Evolutionary conservation across 805 yeast species (phyloP).

Genomic region (Wickerhamomyces rabaulensis): DNA sequence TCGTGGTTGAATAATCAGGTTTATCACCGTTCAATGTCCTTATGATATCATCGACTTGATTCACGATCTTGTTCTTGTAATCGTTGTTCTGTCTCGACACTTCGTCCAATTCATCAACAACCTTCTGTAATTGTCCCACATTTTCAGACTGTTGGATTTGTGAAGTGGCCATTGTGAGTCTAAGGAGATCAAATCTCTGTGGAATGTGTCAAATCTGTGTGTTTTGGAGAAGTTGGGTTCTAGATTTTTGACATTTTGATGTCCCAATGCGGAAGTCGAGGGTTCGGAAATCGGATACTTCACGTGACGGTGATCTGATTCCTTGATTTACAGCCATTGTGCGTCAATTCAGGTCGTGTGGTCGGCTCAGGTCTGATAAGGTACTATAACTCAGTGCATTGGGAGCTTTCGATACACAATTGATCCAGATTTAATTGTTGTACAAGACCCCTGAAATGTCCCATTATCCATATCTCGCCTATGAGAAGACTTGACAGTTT

Average conservation of each 20-base stretch:
- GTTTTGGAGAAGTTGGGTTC: not conserved
- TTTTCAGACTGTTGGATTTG: slow-evolving; percentile 21
- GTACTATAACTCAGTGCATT: no score
- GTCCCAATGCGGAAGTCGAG: not conserved
- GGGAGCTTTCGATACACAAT: no score
- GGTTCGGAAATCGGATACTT: not conserved
- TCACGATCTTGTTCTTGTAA: slow-evolving; percentile 12
- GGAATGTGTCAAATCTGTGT: not conserved
- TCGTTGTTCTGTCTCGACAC: slow-evolving; percentile 3
- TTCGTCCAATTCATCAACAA: slow-evolving; percentile 9
- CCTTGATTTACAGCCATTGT: no score
- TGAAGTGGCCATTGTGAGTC: not conserved
- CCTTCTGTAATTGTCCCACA: slow-evolving; percentile 12
- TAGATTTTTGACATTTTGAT: no score
- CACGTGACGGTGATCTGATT: no score
- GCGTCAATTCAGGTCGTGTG: no score
- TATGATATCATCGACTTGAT: slow-evolving; percentile 14
- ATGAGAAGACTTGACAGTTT: not conserved
- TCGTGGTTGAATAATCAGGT: slow-evolving; percentile 4
- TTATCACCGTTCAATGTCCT: slow-evolving; percentile 10
- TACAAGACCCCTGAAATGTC: no score
- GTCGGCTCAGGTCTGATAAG: no score
- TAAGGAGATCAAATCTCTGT: not conserved
- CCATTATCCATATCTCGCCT: no score
- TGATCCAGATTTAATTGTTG: no score